phyloP scores from a whole-genome alignment of 2,329 filamentous ascomycete genomes.

The Arthroderma sp. region DNA sequence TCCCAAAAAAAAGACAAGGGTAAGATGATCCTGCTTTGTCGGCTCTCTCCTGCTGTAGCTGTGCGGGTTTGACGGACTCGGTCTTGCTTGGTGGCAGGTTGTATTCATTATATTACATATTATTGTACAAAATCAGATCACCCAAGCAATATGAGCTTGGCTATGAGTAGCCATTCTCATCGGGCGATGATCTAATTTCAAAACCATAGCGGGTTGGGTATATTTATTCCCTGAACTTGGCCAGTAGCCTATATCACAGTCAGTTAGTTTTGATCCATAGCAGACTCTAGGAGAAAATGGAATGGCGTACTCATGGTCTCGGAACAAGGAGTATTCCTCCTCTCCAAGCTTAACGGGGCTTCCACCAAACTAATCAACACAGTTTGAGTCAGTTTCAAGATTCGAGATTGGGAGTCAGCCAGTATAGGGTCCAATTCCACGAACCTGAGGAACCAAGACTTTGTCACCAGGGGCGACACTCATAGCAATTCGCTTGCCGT shows the following conservation, averaged over 20 bases:
- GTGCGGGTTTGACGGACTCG: background rate
- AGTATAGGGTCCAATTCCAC: slow-evolving; percentile 19
- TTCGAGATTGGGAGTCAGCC: background rate
- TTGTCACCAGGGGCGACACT: slow-evolving; percentile 75
- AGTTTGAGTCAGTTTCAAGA: slow-evolving; percentile 5
- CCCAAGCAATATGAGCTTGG: background rate
- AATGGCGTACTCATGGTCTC: slow-evolving; percentile 87
- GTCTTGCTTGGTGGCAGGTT: background rate
- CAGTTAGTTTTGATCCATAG: slow-evolving; percentile 10
- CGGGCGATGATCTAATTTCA: background rate
- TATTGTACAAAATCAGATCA: slow-evolving; percentile 1
- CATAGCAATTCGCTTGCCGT: slow-evolving; percentile 77
- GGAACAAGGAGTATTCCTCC: slow-evolving; percentile 90
- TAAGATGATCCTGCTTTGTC: background rate
- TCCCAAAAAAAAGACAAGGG: background rate
- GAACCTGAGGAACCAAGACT: slow-evolving; percentile 88
- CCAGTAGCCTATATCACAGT: slow-evolving; percentile 60
- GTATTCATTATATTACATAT: slow-evolving; percentile 6
- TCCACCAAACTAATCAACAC: slow-evolving; percentile 61
- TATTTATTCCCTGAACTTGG: slow-evolving; percentile 93
- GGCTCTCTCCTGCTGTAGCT: background rate
- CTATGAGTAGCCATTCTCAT: background rate
- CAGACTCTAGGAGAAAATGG: background rate
- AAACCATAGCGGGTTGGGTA: background rate
- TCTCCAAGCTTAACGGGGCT: slow-evolving; percentile 95